These are phyloP conservation scores for Clohesyomyces aquaticus DNA, from an alignment of 495 filamentous ascomycete genomes.

Conservation along the genomic window DNA sequence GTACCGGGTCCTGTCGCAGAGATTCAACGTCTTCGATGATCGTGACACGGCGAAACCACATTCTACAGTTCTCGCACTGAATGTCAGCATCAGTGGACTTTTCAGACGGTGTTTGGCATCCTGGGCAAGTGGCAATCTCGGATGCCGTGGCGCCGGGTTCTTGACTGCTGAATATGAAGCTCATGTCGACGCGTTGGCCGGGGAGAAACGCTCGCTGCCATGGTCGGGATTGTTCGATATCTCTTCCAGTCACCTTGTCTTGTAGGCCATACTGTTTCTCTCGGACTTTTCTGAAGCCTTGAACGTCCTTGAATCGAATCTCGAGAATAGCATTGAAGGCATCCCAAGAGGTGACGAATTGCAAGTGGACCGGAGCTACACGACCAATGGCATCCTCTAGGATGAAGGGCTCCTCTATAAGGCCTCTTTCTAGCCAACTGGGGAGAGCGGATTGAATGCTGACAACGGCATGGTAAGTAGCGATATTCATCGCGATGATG, in stretches of 20 bases:
- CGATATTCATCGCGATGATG: not conserved
- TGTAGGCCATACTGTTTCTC: constrained; percentile 10
- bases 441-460: not conserved
- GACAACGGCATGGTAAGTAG: constrained; percentile 7
- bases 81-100: not conserved
- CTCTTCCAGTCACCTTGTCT: constrained; percentile 8
- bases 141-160: not conserved
- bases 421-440: not conserved
- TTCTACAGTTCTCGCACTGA: not conserved
- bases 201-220: constrained; percentile 1
- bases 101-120: not conserved
- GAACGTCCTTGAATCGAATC: constrained; percentile 4
- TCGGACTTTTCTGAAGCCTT: constrained; percentile 11
- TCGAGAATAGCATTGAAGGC: constrained; percentile 22
- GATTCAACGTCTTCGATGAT: constrained; percentile 1
- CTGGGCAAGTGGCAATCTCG: not conserved
- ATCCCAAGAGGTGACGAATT: constrained; percentile 24
- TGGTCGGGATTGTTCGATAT: not conserved
- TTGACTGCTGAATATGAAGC: not conserved
- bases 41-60: constrained; percentile 5
- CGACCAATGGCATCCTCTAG: constrained; percentile 25
- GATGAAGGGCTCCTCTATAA: constrained; percentile 1
- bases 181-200: constrained; percentile 2
- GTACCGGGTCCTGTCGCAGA: not conserved
- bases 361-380: constrained; percentile 10